Conservation (phyloP, 2,329 filamentous ascomycete species). For the Nigrospora osmanthi region DNA sequence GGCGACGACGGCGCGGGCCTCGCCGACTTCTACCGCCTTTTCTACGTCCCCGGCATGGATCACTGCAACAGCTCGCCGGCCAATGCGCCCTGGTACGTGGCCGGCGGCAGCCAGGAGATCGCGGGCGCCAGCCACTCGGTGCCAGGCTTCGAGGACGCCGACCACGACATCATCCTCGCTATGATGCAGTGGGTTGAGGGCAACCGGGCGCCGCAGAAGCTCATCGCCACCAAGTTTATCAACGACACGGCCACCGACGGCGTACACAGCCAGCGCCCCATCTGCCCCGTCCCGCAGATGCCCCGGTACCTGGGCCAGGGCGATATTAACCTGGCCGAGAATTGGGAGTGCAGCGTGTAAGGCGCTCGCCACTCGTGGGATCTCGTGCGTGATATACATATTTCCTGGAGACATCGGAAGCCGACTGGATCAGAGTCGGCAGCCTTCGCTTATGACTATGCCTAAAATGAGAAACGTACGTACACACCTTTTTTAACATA, state of each 20-base stretch:
- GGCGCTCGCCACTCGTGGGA: too few species aligned
- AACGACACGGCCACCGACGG: slow-evolving; percentile 12
- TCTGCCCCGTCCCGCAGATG: slow-evolving; percentile 19
- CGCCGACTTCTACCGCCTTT: slow-evolving; percentile 40
- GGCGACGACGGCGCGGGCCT: slow-evolving; percentile 14
- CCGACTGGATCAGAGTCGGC: too few species aligned
- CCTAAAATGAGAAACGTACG: too few species aligned
- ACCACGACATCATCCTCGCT: slow-evolving; percentile 26
- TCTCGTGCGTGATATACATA: too few species aligned
- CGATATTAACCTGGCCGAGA: slow-evolving; percentile 11
- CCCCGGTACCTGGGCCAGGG: slow-evolving; percentile 15
- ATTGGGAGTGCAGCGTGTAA: slow-evolving; percentile 13
- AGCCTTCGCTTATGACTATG: too few species aligned
- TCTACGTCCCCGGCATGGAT: slow-evolving; percentile 39
- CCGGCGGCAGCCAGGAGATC: slow-evolving; percentile 17
- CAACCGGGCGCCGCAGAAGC: slow-evolving; percentile 14
- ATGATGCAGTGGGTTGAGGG: slow-evolving; percentile 30
- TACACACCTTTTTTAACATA: too few species aligned
- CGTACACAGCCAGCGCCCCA: slow-evolving; percentile 15
- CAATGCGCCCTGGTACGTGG: slow-evolving; percentile 25
- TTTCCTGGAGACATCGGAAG: too few species aligned
- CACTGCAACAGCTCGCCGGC: slow-evolving; percentile 28
- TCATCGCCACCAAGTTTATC: slow-evolving; percentile 20
- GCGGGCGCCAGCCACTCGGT: slow-evolving; percentile 20
- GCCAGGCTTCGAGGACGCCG: slow-evolving; percentile 24